Conservation (phyloP, 2,329 filamentous ascomycete species). For the Leptographium flavum region DNA sequence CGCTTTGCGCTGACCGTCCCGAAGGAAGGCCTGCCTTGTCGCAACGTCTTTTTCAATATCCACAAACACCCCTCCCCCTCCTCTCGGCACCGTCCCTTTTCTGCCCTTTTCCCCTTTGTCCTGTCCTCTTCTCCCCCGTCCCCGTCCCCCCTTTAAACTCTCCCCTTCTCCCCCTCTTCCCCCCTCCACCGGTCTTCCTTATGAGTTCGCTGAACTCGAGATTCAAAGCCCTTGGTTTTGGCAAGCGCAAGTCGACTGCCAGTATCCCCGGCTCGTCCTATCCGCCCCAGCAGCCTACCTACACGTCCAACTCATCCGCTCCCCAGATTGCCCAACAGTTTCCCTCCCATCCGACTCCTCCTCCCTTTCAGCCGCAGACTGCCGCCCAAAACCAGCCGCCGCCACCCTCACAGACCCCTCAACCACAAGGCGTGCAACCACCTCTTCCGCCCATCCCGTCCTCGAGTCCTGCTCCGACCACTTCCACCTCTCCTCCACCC, state of each 20-base stretch:
- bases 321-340: conserved; percentile 39
- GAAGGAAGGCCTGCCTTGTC: no score
- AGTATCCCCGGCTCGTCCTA: conserved; percentile 33
- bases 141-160: conserved; percentile 9
- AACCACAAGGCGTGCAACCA: conserved; percentile 4
- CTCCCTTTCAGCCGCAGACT: conserved; percentile 5
- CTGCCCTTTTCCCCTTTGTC: neutral
- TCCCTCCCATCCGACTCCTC: conserved; percentile 12
- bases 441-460: neutral
- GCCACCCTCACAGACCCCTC: conserved; percentile 12
- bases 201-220: conserved; percentile 72
- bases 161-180: conserved; percentile 15
- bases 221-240: conserved; percentile 68
- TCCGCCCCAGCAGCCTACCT: conserved; percentile 12
- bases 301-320: conserved; percentile 17
- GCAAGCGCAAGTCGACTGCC: conserved; percentile 60
- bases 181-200: conserved; percentile 24
- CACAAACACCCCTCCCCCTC: neutral
- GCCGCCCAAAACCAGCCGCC: neutral
- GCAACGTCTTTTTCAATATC: neutral
- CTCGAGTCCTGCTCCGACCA: neutral
- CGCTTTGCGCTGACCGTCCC: no score
- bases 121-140: neutral
- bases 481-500: neutral
- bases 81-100: neutral